A percentile compares a stretch with the other conserved stretches of the same genome.
phyloP scores from a whole-genome alignment of 495 filamentous ascomycete genomes.

The Talaromyces borbonicus region DNA sequence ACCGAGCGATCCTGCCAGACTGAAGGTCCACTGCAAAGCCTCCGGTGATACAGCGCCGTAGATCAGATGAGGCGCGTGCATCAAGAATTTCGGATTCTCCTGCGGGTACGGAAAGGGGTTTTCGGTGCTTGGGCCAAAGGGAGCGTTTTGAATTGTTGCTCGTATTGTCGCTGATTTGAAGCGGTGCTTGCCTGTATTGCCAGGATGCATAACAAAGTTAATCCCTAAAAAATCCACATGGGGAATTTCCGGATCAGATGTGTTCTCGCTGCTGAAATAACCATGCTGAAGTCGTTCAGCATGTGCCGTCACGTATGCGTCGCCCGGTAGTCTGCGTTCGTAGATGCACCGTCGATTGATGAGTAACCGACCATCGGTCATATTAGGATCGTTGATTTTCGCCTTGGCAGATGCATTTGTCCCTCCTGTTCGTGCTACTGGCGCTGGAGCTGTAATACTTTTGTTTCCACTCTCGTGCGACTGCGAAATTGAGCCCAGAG shows the following conservation, averaged over 20 bases:
- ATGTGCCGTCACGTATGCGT: conserved; percentile 42
- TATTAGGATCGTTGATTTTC: conserved; percentile 23
- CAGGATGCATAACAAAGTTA: conserved; percentile 40
- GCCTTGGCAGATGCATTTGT: neutral
- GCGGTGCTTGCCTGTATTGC: conserved; percentile 29
- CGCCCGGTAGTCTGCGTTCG: conserved; percentile 38
- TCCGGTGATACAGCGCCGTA: conserved; percentile 44
- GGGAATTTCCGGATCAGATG: conserved; percentile 31
- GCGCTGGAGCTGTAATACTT: neutral
- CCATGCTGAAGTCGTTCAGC: conserved; percentile 43
- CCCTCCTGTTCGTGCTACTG: neutral
- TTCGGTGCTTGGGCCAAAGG: conserved; percentile 1
- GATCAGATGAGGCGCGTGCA: conserved; percentile 43
- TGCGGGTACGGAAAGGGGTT: conserved; percentile 10
- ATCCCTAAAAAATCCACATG: conserved; percentile 43
- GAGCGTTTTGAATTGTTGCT: conserved; percentile 22
- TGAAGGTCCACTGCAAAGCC: conserved; percentile 43
- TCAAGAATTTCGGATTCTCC: conserved; percentile 34
- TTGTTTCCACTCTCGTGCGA: neutral
- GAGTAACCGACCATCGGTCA: conserved; percentile 32
- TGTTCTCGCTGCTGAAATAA: conserved; percentile 30
- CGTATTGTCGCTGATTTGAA: conserved; percentile 40
- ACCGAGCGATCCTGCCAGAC: conserved; percentile 37
- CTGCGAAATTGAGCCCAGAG: neutral
- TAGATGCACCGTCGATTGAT: conserved; percentile 41